Evolutionary conservation across 805 yeast species (phyloP), one percentile per base, ranked within the genome.

Genomic region (Pichia phayaonensis): DNA sequence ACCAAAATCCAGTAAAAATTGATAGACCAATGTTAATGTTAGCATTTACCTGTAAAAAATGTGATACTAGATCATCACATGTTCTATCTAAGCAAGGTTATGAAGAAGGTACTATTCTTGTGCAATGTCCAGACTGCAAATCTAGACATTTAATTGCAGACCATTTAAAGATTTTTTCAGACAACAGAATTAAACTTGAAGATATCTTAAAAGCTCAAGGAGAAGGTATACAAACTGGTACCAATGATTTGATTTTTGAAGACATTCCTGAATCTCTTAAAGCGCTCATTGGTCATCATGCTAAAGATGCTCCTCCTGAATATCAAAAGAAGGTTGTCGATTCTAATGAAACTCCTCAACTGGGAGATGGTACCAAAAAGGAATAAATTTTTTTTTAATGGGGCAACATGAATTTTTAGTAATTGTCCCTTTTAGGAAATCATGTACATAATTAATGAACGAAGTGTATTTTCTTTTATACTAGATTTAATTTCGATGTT

Each of bases 41-140:
- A 22, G 92, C 96, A 0, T 90, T 92, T 69, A 92, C 97, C 0
- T 92, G 98, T 69, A 92, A 90, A 64, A 80, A 81, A 56, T 92
- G 98, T 68, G 75, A 80, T 44, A 79, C 85, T 3, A 72, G 97
- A 50, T 89, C 97, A 0, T 81, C 90, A 4, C 98, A 92, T 62
- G 76, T 84, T n/a, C 84, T 92, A 61, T 85, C 96, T 7, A 90
- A 90, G 58, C 98, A 92, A 67, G 90, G 97, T 0, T 92, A 92
- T 64, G 79, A 84, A 15, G 71, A 74, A 11, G 98, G 98, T 1
- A 83, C 96, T 0, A 96, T 92, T 3, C 69, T 89, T 46, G 84
- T 92, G 23, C 89, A 88, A 61, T 92, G 98, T 64, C 98, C 98
- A 0, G 86, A 90, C 16, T 92, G 98, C 65, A 76, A 84, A 56